Conservation (phyloP, 176 grass and related monocot species). For the Puccinellia tenuiflora region DNA sequence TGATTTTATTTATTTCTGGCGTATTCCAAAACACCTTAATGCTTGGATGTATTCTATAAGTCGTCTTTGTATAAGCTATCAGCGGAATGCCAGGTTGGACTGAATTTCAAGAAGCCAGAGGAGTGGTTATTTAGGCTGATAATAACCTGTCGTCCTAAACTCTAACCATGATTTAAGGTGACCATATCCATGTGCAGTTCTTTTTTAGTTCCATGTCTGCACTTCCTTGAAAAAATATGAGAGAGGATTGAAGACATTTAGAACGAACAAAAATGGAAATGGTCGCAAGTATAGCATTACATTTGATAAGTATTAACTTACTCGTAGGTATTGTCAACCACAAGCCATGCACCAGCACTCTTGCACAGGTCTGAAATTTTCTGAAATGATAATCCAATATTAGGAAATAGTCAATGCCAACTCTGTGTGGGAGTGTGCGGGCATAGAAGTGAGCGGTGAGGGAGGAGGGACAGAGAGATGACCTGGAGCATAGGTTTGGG, state of each 20-base stretch:
- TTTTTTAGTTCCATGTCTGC: background rate
- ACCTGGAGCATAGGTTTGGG: conserved; percentile 65
- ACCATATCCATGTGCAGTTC: background rate
- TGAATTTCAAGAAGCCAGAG: background rate
- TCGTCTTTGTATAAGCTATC: background rate
- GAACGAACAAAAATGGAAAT: background rate
- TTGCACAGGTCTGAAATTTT: conserved; percentile 84
- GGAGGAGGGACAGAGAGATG: conserved; percentile 2
- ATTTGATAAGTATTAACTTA: conserved; percentile 43
- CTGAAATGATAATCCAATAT: conserved; percentile 52
- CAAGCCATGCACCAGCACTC: conserved; percentile 80
- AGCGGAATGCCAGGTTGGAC: background rate
- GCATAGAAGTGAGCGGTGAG: background rate
- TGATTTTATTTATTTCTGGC: background rate
- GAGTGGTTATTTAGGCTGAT: background rate
- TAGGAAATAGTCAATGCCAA: conserved; percentile 14
- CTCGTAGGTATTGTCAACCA: conserved; percentile 99
- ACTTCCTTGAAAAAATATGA: background rate
- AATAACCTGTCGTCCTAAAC: background rate
- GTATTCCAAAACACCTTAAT: background rate
- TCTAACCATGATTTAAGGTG: conserved; percentile 18
- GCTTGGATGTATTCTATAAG: background rate
- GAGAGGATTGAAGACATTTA: background rate
- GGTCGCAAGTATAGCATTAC: background rate
- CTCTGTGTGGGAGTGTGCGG: background rate